Evolutionary conservation across 495 filamentous ascomycete genomes (phyloP), one percentile per base, ranked within the genome.

Genomic region (Daldinia loculata): DNA sequence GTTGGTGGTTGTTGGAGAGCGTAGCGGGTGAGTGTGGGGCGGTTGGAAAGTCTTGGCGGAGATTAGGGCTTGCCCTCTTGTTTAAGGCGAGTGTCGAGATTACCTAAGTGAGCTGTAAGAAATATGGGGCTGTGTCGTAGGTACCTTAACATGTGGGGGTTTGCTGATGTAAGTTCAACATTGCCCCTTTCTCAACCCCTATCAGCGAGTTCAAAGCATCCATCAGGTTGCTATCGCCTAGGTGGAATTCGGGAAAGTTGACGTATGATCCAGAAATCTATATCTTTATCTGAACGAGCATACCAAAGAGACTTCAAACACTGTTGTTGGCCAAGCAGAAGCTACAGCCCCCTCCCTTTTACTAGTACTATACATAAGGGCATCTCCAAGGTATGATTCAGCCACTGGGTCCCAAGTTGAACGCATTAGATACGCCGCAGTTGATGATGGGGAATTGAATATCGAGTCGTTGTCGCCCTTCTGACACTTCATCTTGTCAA

Each of bases 51-150:
- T 69, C 34, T 63, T 43, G 34, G 32, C 38, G 11, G 36, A 66
- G 56, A 70, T 70, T 66, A 71, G 69, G 69, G 69, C 57, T 51
- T 39, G 53, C 69, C 69, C 69, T 66, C 14, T 38, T 38, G 3
- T 29, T 29, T 24, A n/a, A 32, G 51, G 51, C 24, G 51, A 27
- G 41, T 29, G 7, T 17, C 8, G 6, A 3, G 43, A 48, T 52
- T 52, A 52, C 26, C 50, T 52, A 52, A 52, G 50, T n/a, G 9
- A 15, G 19, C 50, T 52, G 12, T 52, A n/a, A 52, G 29, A 14
- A 52, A 9, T 52, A 26, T 29, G 50, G 50, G 50, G 11, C 24
- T 26, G 2, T 26, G 15, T 48, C n/a, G 41, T 43, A 8, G 24
- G 24, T 32, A 32, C 12, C 15, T 17, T 41, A 41, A 17, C 38